Conservation (phyloP, 257 asterid genomes). For the Primulina tabacum region DNA sequence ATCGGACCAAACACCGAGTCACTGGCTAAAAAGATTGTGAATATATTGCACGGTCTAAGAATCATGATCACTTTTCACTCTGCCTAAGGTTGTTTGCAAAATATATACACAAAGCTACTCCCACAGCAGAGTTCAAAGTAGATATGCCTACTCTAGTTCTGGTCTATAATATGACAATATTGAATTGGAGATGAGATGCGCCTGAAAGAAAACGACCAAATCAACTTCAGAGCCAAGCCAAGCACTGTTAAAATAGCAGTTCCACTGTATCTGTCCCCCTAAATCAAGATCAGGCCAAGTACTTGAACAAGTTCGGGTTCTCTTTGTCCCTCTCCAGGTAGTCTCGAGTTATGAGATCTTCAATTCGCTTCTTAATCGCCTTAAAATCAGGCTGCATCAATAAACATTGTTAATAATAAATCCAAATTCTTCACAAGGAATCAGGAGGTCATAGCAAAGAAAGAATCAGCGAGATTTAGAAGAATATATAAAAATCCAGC, state of each 20-base stretch:
- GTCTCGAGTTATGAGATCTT: conserved; percentile 45
- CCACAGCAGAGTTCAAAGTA: not conserved
- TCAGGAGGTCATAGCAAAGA: not conserved
- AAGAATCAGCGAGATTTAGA: not conserved
- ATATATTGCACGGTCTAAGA: not conserved
- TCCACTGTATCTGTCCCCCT: not conserved
- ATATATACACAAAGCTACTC: conserved; percentile 2
- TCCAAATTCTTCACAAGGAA: not conserved
- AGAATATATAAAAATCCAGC: not conserved
- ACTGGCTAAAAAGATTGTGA: too few relatives aligned
- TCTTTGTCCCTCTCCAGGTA: conserved; percentile 53
- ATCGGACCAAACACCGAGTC: not conserved
- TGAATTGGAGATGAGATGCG: not conserved
- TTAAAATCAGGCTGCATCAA: conserved; percentile 50
- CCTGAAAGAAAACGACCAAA: not conserved
- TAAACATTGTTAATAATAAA: not conserved
- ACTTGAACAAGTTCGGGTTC: conserved; percentile 41
- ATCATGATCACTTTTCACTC: not conserved
- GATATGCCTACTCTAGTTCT: conserved; percentile 9
- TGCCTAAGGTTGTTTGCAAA: not conserved
- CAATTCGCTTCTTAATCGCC: conserved; percentile 53
- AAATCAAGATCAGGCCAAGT: conserved; percentile 44
- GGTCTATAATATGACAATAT: not conserved
- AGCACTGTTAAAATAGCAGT: not conserved
- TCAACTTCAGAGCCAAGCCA: not conserved